A percentile compares a stretch with the other conserved stretches of the same genome.
phyloP scores from a whole-genome alignment of 1,284 basidiomycete species.

The Ganoderma lucidum region DNA sequence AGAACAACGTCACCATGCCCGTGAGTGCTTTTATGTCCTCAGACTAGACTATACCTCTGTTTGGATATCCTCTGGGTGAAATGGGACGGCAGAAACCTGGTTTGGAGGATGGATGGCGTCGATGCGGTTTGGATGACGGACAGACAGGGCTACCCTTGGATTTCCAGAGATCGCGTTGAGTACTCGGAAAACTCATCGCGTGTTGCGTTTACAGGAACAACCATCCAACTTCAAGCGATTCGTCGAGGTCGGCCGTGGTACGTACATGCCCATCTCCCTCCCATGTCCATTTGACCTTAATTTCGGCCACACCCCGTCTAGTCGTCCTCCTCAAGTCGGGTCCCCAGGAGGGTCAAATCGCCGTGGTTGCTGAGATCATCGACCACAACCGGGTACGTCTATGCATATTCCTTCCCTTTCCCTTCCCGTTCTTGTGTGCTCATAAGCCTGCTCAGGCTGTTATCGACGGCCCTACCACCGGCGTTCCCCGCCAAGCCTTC shows the following conservation, averaged over 20 bases:
- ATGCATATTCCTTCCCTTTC: constrained; percentile 23
- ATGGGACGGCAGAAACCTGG: constrained; percentile 22
- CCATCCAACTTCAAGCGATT: constrained; percentile 95
- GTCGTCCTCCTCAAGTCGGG: constrained; percentile 96
- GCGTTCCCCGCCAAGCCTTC: constrained; percentile 92
- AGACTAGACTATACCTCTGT: constrained; percentile 6
- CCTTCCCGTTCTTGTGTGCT: not conserved
- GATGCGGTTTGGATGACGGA: constrained; percentile 41
- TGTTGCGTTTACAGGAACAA: constrained; percentile 43
- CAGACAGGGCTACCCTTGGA: not conserved
- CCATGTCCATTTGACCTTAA: not conserved
- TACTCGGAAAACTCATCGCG: constrained; percentile 20
- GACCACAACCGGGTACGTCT: constrained; percentile 97
- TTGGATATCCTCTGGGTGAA: constrained; percentile 13
- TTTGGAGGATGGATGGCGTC: constrained; percentile 38
- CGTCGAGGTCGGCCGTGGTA: constrained; percentile 96
- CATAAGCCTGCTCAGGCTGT: constrained; percentile 72
- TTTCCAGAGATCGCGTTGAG: not conserved
- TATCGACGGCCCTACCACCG: constrained; percentile 92
- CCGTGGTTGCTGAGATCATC: constrained; percentile 96
- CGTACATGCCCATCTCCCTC: constrained; percentile 34
- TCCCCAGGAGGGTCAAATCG: constrained; percentile 88
- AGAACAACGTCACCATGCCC: constrained; percentile 39
- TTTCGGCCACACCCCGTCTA: constrained; percentile 36
- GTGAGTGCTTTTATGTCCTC: constrained; percentile 36